Evolutionary conservation across 148 eudicot species (phyloP).

Genomic region (Oxyria digyna): DNA sequence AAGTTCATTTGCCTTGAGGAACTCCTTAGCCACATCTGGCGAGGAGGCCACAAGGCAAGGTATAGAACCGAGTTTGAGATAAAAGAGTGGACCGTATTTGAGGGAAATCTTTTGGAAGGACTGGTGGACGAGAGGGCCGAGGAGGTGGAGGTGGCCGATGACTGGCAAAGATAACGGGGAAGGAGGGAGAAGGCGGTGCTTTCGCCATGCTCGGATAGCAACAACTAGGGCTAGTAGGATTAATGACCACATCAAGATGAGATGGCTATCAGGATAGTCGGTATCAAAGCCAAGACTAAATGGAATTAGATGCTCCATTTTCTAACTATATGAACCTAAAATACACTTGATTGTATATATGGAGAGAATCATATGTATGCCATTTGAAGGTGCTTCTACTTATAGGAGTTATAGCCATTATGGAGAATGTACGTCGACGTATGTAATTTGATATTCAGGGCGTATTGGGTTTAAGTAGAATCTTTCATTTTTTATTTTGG

Average conservation of each 20-base stretch:
- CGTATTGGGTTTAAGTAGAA: too few species aligned
- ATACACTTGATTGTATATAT: too few species aligned
- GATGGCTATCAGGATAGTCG: not conserved
- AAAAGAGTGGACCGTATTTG: conserved; percentile 18
- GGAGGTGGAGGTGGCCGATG: conserved; percentile 30
- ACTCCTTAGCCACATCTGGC: conserved; percentile 24
- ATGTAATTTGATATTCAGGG: too few species aligned
- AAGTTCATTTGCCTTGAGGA: conserved; percentile 25
- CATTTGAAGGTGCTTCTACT: too few species aligned
- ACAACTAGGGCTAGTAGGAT: not conserved
- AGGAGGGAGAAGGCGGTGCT: conserved; percentile 15
- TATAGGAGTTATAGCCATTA: too few species aligned
- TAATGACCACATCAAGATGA: not conserved
- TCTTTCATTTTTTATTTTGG: too few species aligned
- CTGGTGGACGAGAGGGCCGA: conserved; percentile 21
- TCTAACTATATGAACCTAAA: not conserved
- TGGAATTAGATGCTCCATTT: not conserved
- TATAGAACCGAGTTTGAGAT: conserved; percentile 17
- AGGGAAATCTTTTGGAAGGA: conserved; percentile 18
- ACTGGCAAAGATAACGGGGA: conserved; percentile 23
- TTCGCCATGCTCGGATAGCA: not conserved
- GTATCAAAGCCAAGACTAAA: not conserved
- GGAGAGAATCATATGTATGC: too few species aligned
- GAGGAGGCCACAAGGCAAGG: conserved; percentile 18
- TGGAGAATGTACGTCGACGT: too few species aligned